phyloP scores from a whole-genome alignment of 1,284 basidiomycete genomes.

The Melampsora occidentalis region DNA sequence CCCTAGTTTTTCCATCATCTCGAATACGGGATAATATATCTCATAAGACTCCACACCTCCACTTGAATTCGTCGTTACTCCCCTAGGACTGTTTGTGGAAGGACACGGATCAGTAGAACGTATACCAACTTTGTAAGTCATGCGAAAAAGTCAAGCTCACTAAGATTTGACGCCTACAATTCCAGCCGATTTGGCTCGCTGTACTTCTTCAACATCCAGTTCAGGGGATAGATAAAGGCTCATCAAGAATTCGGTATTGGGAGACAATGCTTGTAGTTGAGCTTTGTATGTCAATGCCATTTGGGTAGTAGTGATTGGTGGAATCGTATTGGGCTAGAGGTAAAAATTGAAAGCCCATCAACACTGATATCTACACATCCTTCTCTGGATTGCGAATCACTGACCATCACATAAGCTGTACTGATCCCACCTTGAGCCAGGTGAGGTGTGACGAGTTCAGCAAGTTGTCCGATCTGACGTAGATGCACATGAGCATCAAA shows the following conservation, averaged over 20 bases:
- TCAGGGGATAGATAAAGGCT: constrained; percentile 90
- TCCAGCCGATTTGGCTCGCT: constrained; percentile 79
- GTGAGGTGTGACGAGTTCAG: constrained; percentile 80
- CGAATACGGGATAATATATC: constrained; percentile 89
- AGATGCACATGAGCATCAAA: constrained; percentile 88
- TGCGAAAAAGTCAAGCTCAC: constrained; percentile 14
- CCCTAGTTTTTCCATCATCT: constrained; percentile 85
- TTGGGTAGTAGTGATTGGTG: constrained; percentile 82
- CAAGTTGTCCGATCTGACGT: constrained; percentile 75
- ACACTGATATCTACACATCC: background rate
- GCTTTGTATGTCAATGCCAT: constrained; percentile 78
- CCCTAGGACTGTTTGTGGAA: constrained; percentile 63
- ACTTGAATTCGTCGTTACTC: constrained; percentile 96
- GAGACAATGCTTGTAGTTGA: constrained; percentile 71
- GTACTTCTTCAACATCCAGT: constrained; percentile 85
- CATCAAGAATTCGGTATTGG: constrained; percentile 82
- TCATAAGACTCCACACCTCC: constrained; percentile 96
- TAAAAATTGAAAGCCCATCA: background rate
- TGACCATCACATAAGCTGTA: constrained; percentile 87
- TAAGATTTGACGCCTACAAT: constrained; percentile 57
- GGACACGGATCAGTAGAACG: background rate
- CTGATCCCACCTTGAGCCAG: constrained; percentile 82
- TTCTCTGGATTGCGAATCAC: background rate
- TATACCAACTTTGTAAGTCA: background rate
- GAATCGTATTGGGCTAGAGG: constrained; percentile 74